phyloP scores from a whole-genome alignment of 2,329 filamentous ascomycete genomes.

The Botrytis hyacinthi region DNA sequence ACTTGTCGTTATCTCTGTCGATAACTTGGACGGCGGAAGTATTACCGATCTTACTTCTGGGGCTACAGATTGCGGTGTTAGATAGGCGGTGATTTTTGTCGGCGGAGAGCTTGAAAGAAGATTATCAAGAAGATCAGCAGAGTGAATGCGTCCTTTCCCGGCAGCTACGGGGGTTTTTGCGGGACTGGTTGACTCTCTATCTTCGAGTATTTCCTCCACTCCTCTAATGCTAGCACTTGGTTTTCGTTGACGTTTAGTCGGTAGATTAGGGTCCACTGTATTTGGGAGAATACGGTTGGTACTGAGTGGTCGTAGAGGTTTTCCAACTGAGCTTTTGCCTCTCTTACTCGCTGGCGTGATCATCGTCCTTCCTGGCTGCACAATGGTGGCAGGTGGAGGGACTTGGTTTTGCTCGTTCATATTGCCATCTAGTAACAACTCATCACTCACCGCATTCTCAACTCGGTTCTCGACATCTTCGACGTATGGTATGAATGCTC shows the following conservation, averaged over 20 bases:
- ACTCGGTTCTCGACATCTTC: background rate
- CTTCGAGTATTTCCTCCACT: slow-evolving; percentile 31
- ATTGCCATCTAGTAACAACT: slow-evolving; percentile 13
- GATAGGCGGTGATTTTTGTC: background rate
- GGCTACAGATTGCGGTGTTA: background rate
- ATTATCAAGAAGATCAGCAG: slow-evolving; percentile 19
- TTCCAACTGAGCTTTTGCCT: slow-evolving; percentile 9
- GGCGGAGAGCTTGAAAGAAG: slow-evolving; percentile 24
- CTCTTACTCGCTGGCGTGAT: slow-evolving; percentile 20
- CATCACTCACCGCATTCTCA: background rate
- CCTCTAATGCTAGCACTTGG: slow-evolving; percentile 23
- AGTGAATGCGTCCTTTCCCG: background rate
- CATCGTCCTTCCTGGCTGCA: background rate
- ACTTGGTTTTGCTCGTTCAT: background rate
- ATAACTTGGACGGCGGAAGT: background rate
- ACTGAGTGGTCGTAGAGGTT: slow-evolving; percentile 32
- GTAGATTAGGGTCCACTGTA: slow-evolving; percentile 24
- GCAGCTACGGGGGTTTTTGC: background rate
- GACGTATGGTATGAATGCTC: background rate
- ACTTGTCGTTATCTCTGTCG: background rate
- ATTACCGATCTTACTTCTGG: slow-evolving; percentile 2
- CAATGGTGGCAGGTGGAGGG: background rate
- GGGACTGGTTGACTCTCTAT: slow-evolving; percentile 24
- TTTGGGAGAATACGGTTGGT: slow-evolving; percentile 34
- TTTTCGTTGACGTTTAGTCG: slow-evolving; percentile 27